Conservation (phyloP, 345 rosid genomes). For the Gossypium stocksii region DNA sequence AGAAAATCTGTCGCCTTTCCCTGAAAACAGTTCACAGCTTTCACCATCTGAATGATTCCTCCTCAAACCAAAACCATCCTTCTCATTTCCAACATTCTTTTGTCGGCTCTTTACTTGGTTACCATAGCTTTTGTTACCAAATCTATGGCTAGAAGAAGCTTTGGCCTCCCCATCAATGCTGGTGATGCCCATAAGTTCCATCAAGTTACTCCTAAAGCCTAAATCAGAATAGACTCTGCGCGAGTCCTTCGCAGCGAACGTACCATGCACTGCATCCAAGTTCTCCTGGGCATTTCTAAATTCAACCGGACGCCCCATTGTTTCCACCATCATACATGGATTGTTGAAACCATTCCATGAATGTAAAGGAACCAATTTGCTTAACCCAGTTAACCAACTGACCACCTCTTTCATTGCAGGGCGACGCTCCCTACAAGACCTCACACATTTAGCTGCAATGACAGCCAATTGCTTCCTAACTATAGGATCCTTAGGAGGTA, state of each 20-base stretch:
- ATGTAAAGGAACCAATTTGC: slow-evolving; percentile 72
- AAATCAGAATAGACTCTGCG: slow-evolving; percentile 64
- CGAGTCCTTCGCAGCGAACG: slow-evolving; percentile 29
- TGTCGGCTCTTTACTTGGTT: slow-evolving; percentile 25
- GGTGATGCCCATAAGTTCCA: slow-evolving; percentile 54
- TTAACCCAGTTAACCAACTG: slow-evolving; percentile 63
- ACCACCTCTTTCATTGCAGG: slow-evolving; percentile 87
- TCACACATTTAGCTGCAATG: slow-evolving; percentile 89
- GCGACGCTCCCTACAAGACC: slow-evolving; percentile 93
- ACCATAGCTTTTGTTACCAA: slow-evolving; percentile 32
- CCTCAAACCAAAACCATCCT: slow-evolving; percentile 15
- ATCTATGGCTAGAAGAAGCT: slow-evolving; percentile 36
- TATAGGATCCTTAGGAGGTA: slow-evolving; percentile 56
- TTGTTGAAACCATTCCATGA: slow-evolving; percentile 91
- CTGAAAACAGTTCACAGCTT: slow-evolving; percentile 27
- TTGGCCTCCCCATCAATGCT: slow-evolving; percentile 37
- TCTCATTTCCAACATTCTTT: slow-evolving; percentile 12
- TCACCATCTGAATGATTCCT: slow-evolving; percentile 35
- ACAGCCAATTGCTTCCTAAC: slow-evolving; percentile 78
- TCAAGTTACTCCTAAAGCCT: slow-evolving; percentile 68
- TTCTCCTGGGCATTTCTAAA: slow-evolving; percentile 27
- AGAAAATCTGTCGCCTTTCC: slow-evolving; percentile 16
- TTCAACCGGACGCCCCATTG: slow-evolving; percentile 70
- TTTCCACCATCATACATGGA: slow-evolving; percentile 97
- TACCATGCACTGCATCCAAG: slow-evolving; percentile 29